Percentiles rank a stretch among this genome's conserved stretches.
These are phyloP conservation scores for Colletotrichum euphorbiae DNA, from an alignment of 2,329 filamentous ascomycete species.

Conservation along the genomic window DNA sequence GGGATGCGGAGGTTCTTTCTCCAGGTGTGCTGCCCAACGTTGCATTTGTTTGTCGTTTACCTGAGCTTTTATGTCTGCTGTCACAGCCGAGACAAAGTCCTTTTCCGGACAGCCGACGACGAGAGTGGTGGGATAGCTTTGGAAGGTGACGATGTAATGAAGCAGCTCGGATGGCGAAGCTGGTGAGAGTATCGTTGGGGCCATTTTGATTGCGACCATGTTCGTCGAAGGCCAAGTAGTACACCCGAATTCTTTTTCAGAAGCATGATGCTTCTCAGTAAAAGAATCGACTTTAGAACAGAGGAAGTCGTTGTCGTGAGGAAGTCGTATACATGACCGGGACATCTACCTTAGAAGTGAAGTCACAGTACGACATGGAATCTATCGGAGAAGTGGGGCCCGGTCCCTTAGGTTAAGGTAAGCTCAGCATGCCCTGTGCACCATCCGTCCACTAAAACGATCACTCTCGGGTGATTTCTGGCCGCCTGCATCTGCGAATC, in stretches of 20 bases:
- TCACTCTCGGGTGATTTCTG: background rate
- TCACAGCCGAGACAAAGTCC: constrained; percentile 72
- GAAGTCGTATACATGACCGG: too few relatives aligned
- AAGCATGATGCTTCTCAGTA: too few relatives aligned
- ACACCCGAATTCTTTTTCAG: too few relatives aligned
- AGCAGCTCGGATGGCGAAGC: constrained; percentile 72
- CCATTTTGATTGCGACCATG: background rate
- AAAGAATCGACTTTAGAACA: too few relatives aligned
- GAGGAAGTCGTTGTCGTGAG: too few relatives aligned
- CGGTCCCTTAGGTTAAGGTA: too few relatives aligned
- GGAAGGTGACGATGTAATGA: constrained; percentile 68
- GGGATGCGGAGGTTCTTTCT: background rate
- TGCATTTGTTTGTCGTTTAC: constrained; percentile 12
- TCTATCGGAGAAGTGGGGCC: too few relatives aligned
- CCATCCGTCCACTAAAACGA: background rate
- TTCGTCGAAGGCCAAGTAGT: too few relatives aligned
- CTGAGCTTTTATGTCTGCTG: constrained; percentile 52
- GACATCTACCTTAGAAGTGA: too few relatives aligned
- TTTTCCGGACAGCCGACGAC: constrained; percentile 76
- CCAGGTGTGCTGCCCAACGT: background rate
- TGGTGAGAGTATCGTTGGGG: constrained; percentile 62
- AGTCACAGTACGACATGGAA: too few relatives aligned
- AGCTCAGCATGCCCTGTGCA: too few relatives aligned
- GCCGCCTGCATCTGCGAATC: background rate
- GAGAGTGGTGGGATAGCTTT: constrained; percentile 71